Conservation (phyloP, 2,329 filamentous ascomycete species). For the Cordyceps pruinosa region DNA sequence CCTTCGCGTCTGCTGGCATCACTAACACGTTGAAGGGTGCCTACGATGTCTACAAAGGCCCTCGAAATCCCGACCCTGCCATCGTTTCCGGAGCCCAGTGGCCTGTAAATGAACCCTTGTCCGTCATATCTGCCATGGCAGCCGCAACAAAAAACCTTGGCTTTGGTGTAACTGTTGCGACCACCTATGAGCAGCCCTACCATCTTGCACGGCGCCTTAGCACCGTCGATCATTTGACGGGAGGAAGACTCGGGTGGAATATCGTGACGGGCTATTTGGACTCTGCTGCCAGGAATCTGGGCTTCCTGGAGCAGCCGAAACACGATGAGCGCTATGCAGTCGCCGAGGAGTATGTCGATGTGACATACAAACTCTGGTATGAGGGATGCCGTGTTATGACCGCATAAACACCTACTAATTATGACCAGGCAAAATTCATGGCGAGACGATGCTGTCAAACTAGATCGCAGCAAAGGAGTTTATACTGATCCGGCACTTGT, state of each 20-base stretch:
- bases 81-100: slow-evolving; percentile 59
- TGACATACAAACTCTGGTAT: slow-evolving; percentile 55
- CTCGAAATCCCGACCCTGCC: slow-evolving; percentile 42
- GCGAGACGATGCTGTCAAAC: slow-evolving; percentile 53
- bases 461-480: slow-evolving; percentile 44
- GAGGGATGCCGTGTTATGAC: slow-evolving; percentile 21
- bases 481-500: slow-evolving; percentile 41
- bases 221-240: slow-evolving; percentile 60
- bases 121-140: slow-evolving; percentile 58
- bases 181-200: slow-evolving; percentile 64
- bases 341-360: slow-evolving; percentile 53
- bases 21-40: slow-evolving; percentile 34
- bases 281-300: slow-evolving; percentile 57
- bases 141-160: slow-evolving; percentile 60
- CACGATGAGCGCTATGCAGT: slow-evolving; percentile 47
- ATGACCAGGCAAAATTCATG: slow-evolving; percentile 39
- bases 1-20: neutral
- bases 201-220: slow-evolving; percentile 58
- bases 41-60: slow-evolving; percentile 63
- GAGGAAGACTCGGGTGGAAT: slow-evolving; percentile 44
- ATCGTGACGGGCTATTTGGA: slow-evolving; percentile 64
- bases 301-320: slow-evolving; percentile 45
- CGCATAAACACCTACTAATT: neutral
- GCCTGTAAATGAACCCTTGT: slow-evolving; percentile 62
- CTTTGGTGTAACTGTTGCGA: slow-evolving; percentile 61